A percentile compares a stretch with the other conserved stretches of the same genome.
Conservation (phyloP, 495 filamentous ascomycete genomes). For the Podospora pseudoanserina region DNA sequence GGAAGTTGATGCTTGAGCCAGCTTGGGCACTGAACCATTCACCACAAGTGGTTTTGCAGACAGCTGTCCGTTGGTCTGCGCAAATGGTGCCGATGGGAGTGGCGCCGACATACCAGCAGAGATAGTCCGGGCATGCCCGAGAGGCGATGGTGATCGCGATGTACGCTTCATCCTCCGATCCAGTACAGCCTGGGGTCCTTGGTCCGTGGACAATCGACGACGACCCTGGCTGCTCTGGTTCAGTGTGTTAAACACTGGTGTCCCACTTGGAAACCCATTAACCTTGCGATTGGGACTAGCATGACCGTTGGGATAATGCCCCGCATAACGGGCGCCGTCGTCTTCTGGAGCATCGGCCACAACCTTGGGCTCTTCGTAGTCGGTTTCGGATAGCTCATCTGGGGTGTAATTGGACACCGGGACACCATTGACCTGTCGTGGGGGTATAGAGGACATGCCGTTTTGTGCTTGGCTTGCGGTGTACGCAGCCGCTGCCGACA, state of each 20-base stretch:
- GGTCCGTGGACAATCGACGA: constrained; percentile 47
- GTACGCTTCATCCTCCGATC: constrained; percentile 48
- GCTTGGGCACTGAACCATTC: constrained; percentile 41
- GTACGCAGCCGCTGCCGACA: constrained; percentile 21
- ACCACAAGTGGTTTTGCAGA: constrained; percentile 44
- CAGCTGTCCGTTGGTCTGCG: constrained; percentile 29
- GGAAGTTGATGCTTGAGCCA: constrained; percentile 16
- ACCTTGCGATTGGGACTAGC: constrained; percentile 34
- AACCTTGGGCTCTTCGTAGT: constrained; percentile 34
- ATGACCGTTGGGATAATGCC: constrained; percentile 39
- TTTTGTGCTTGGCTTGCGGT: constrained; percentile 28
- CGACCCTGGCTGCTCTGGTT: constrained; percentile 35
- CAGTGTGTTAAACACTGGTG: constrained; percentile 45
- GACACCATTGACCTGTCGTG: constrained; percentile 41
- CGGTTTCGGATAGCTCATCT: constrained; percentile 41
- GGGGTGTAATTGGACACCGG: constrained; percentile 48
- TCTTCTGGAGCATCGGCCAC: constrained; percentile 42
- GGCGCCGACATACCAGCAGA: constrained; percentile 43
- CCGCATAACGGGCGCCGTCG: constrained; percentile 36
- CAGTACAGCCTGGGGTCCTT: constrained; percentile 47
- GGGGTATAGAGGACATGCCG: constrained; percentile 30
- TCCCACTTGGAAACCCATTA: constrained; percentile 34
- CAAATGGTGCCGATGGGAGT: constrained; percentile 33
- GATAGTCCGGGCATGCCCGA: constrained; percentile 44
- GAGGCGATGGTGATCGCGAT: constrained; percentile 54